These are phyloP conservation scores for Xerocomus tenax DNA, from an alignment of 1,284 basidiomycete genomes.

Conservation along the genomic window DNA sequence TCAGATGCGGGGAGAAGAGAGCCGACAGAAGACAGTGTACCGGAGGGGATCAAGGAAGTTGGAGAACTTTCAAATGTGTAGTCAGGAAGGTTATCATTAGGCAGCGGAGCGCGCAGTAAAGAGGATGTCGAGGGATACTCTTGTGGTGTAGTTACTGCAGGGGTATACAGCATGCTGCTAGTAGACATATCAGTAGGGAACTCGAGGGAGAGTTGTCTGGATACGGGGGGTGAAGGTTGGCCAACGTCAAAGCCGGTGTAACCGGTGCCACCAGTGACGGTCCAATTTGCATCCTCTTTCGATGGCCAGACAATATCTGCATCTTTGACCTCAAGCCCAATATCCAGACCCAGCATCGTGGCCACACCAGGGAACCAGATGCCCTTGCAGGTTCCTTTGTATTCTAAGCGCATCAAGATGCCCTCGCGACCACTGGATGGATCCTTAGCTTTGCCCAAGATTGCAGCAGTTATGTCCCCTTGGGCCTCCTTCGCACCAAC, in stretches of 20 bases:
- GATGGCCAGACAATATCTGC: slow-evolving; percentile 59
- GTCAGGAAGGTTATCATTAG: slow-evolving; percentile 51
- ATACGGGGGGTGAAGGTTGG: slow-evolving; percentile 28
- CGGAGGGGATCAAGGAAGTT: slow-evolving; percentile 42
- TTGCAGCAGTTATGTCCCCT: slow-evolving; percentile 53
- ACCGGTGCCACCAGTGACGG: slow-evolving; percentile 51
- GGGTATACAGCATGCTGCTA: slow-evolving; percentile 22
- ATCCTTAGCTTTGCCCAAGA: slow-evolving; percentile 44
- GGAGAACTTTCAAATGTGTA: slow-evolving; percentile 65
- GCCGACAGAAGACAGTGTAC: slow-evolving; percentile 47
- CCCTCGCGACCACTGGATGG: slow-evolving; percentile 42
- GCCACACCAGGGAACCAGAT: slow-evolving; percentile 76
- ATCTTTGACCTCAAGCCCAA: slow-evolving; percentile 57
- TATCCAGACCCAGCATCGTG: slow-evolving; percentile 69
- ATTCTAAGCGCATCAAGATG: slow-evolving; percentile 60
- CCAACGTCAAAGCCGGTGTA: slow-evolving; percentile 62
- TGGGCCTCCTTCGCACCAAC: slow-evolving; percentile 60
- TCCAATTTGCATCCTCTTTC: slow-evolving; percentile 47
- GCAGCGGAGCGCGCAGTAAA: slow-evolving; percentile 62
- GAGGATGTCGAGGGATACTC: slow-evolving; percentile 48
- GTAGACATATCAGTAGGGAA: slow-evolving; percentile 26
- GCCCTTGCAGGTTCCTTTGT: slow-evolving; percentile 62
- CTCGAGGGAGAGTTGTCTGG: slow-evolving; percentile 46
- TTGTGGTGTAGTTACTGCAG: slow-evolving; percentile 30
- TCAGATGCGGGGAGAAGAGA: slow-evolving; percentile 42